Evolutionary conservation across 768 basidiomycete species (phyloP).

Genomic region (Trichaptum fuscoviolaceum): DNA sequence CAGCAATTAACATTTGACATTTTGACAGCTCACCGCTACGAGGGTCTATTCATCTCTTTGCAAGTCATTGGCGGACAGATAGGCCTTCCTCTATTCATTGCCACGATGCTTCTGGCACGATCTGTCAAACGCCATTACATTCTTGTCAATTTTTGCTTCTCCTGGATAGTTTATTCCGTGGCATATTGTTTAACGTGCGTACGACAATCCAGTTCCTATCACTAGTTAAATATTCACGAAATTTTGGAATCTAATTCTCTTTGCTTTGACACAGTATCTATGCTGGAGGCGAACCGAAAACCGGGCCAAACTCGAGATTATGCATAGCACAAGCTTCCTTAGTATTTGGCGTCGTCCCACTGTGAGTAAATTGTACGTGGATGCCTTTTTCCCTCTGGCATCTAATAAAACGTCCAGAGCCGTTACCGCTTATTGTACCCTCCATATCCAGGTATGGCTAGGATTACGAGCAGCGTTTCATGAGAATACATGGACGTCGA

Average conservation of each 20-base stretch:
- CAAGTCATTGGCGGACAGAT: constrained; percentile 4
- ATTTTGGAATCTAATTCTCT: too few relatives aligned
- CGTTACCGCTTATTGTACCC: not conserved
- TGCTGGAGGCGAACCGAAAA: not conserved
- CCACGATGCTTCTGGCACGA: not conserved
- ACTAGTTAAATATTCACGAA: too few relatives aligned
- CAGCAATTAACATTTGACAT: not conserved
- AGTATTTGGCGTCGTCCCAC: not conserved
- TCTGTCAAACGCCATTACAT: not conserved
- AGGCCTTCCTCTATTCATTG: constrained; percentile 3
- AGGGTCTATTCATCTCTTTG: not conserved
- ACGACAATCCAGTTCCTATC: not conserved
- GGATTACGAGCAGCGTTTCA: not conserved
- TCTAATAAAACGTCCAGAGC: not conserved
- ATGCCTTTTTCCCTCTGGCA: not conserved
- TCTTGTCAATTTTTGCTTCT: constrained; percentile 4
- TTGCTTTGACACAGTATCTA: not conserved
- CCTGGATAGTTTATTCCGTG: constrained; percentile 1
- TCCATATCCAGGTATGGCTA: not conserved
- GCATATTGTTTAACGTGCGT: constrained; percentile 2
- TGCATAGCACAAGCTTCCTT: not conserved
- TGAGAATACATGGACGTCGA: not conserved
- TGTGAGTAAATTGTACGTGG: not conserved
- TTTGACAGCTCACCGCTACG: not conserved
- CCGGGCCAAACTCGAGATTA: not conserved